A percentile compares a stretch with the other conserved stretches of the same genome.
Conservation (phyloP, 306 rosid species). For the Herpetospermum pedunculosum region DNA sequence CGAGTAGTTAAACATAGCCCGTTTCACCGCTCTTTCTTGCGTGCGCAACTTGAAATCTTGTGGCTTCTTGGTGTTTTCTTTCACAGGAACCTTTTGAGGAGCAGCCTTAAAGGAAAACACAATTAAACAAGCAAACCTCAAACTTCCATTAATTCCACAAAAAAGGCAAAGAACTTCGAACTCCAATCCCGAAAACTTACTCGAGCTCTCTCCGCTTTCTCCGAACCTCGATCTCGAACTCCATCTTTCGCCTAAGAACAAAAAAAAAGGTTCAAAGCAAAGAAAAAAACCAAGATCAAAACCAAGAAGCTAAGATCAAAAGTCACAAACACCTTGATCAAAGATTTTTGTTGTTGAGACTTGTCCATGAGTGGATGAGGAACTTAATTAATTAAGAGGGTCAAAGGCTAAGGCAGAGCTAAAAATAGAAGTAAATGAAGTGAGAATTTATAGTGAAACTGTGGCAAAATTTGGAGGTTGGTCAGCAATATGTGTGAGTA, state of each 20-base stretch:
- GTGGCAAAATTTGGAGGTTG: conserved; percentile 47
- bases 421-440: conserved; percentile 2
- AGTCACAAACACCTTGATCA: neutral
- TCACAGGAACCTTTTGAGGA: conserved; percentile 36
- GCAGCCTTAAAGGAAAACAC: conserved; percentile 19
- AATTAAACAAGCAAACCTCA: neutral
- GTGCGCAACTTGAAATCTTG: conserved; percentile 78
- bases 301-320: neutral
- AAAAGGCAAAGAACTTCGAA: neutral
- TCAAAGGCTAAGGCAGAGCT: too few relatives aligned
- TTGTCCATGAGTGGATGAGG: conserved; percentile 8
- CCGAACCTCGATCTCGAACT: neutral
- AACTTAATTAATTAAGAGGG: neutral
- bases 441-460: conserved; percentile 16
- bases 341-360: conserved; percentile 2
- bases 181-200: neutral
- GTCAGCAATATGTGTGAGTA: conserved; percentile 30
- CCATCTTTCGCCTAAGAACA: neutral
- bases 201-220: neutral
- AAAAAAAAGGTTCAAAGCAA: neutral
- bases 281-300: neutral
- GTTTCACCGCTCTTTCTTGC: conserved; percentile 71
- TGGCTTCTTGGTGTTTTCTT: conserved; percentile 53
- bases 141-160: neutral
- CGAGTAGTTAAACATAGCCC: conserved; percentile 83